Percentiles rank a stretch among this genome's conserved stretches.
These are phyloP conservation scores for Pichia scutulata DNA, from an alignment of 805 yeast species.

Conservation along the genomic window DNA sequence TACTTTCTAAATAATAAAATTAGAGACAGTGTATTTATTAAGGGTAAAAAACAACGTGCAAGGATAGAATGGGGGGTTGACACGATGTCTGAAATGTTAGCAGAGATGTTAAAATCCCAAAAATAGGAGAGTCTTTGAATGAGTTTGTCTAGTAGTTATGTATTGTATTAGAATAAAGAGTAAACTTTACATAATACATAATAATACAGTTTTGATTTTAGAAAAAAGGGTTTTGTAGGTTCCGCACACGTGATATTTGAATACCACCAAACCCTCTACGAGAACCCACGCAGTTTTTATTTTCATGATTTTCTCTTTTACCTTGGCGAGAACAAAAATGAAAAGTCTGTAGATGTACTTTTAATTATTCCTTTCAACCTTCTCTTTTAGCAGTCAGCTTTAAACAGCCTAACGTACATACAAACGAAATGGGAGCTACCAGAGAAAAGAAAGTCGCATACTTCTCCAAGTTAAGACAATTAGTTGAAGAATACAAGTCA, in stretches of 20 bases:
- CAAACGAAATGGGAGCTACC: constrained; percentile 99
- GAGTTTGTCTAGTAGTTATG: background rate
- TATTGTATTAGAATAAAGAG: too few species aligned
- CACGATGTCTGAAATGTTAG: constrained; percentile 45
- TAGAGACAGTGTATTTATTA: constrained; percentile 37
- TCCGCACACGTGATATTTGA: background rate
- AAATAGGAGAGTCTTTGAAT: constrained; percentile 6
- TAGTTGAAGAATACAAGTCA: constrained; percentile 95
- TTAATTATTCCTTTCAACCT: background rate
- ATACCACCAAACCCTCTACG: background rate
- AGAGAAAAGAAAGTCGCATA: constrained; percentile 96
- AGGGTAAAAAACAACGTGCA: constrained; percentile 45
- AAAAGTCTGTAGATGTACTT: background rate
- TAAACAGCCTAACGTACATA: constrained; percentile 78
- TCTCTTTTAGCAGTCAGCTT: constrained; percentile 37
- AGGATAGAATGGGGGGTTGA: constrained; percentile 65
- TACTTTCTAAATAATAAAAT: constrained; percentile 47
- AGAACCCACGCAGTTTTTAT: background rate
- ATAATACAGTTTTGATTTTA: too few species aligned
- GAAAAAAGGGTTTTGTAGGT: background rate
- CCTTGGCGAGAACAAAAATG: background rate
- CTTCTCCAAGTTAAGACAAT: constrained; percentile 90
- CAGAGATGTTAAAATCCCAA: constrained; percentile 24
- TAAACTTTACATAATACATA: too few species aligned
- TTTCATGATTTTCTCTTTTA: background rate